Evolutionary conservation across 306 rosid genomes (phyloP).

Genomic region (Fagus sylvatica): DNA sequence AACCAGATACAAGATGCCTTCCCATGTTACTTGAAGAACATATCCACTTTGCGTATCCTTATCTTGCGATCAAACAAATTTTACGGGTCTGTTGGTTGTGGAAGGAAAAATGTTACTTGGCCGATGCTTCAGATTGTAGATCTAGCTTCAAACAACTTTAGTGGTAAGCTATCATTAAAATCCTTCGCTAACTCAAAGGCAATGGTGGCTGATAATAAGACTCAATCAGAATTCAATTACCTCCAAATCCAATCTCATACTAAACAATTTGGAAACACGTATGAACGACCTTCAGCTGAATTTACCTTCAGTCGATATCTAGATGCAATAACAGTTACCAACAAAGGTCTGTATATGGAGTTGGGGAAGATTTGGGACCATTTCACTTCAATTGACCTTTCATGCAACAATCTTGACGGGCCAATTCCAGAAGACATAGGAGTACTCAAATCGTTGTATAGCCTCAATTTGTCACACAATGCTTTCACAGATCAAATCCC

Average conservation of each 20-base stretch:
- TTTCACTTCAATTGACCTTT: conserved; percentile 40
- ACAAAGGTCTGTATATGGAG: conserved; percentile 26
- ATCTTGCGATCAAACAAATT: conserved; percentile 35
- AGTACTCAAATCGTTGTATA: conserved; percentile 2
- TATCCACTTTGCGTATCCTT: conserved; percentile 23
- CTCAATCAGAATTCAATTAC: neutral
- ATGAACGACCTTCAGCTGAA: too few species aligned
- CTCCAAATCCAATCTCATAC: neutral
- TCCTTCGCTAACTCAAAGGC: fast-evolving
- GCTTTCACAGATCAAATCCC: conserved; percentile 8
- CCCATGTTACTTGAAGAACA: conserved; percentile 22
- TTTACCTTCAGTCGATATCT: neutral
- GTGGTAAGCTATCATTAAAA: neutral
- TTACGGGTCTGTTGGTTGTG: conserved; percentile 22
- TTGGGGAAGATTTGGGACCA: conserved; percentile 19
- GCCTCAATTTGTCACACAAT: conserved; percentile 22
- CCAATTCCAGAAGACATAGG: conserved; percentile 27
- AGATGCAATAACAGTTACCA: conserved; percentile 28
- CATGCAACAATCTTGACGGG: conserved; percentile 28
- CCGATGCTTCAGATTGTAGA: conserved; percentile 37
- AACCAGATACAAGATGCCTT: neutral
- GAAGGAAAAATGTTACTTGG: neutral
- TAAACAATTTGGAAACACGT: too few species aligned
- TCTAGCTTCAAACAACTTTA: conserved; percentile 14
- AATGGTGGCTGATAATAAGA: conserved; percentile 18